These are phyloP conservation scores for Lyophyllum atratum DNA, from an alignment of 768 basidiomycete species.

Conservation along the genomic window DNA sequence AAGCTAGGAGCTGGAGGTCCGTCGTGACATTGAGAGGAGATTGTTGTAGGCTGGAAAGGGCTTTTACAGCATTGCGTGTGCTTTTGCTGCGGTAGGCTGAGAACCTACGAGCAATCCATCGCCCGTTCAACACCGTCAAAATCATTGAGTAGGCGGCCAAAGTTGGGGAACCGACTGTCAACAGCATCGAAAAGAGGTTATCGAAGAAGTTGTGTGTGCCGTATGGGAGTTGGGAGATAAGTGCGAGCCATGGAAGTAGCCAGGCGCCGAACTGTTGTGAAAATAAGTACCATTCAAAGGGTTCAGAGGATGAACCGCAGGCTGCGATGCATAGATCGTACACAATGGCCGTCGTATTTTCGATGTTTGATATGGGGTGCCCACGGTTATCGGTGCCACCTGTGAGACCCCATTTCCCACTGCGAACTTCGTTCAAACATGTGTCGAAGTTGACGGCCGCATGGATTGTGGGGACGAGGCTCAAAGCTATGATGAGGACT, in stretches of 20 bases:
- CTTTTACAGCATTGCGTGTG: conserved; percentile 26
- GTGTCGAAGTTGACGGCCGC: conserved; percentile 4
- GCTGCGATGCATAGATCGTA: conserved; percentile 23
- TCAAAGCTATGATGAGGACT: neutral
- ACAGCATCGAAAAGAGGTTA: conserved; percentile 35
- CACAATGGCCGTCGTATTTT: conserved; percentile 23
- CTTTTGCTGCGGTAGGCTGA: conserved; percentile 24
- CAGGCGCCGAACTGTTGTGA: conserved; percentile 38
- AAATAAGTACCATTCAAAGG: conserved; percentile 29
- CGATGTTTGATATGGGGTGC: conserved; percentile 15
- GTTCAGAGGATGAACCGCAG: conserved; percentile 19
- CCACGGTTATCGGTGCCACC: conserved; percentile 18
- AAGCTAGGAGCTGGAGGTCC: conserved; percentile 28
- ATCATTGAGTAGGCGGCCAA: conserved; percentile 42
- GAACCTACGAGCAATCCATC: conserved; percentile 35
- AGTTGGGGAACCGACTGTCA: conserved; percentile 42
- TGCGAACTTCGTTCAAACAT: conserved; percentile 5
- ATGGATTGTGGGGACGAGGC: neutral
- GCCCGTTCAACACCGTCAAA: conserved; percentile 27
- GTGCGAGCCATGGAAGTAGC: conserved; percentile 44
- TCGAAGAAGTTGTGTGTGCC: conserved; percentile 32
- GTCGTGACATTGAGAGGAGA: conserved; percentile 31
- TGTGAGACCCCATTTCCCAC: conserved; percentile 7
- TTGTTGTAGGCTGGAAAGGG: conserved; percentile 41
- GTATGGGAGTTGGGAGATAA: conserved; percentile 45